Conservation (phyloP, 441 rosid species). For the Gossypium lobatum region DNA sequence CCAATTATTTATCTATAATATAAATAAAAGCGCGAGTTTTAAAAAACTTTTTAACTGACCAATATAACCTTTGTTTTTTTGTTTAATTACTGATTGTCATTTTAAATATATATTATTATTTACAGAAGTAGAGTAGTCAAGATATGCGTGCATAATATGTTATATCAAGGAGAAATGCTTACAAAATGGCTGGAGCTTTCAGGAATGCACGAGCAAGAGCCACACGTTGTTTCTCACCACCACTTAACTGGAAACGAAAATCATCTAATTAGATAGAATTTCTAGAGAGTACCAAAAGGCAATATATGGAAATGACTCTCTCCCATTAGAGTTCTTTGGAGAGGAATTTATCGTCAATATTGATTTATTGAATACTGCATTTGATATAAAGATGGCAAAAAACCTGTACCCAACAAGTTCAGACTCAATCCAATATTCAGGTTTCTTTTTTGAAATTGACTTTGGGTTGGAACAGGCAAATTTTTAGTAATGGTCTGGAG, state of each 20-base stretch:
- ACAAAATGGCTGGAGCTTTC: constrained; percentile 86
- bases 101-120: no score
- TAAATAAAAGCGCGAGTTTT: no score
- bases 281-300: background rate
- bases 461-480: no score
- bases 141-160: background rate
- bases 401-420: no score
- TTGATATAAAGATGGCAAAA: background rate
- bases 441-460: no score
- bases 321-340: background rate
- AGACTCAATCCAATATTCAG: no score
- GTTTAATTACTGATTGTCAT: no score
- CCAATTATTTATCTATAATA: background rate
- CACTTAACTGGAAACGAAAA: constrained; percentile 66
- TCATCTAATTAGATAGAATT: constrained; percentile 7
- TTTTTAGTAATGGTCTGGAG: no score
- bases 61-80: no score
- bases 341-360: background rate
- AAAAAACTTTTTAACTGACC: no score
- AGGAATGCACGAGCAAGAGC: constrained; percentile 93
- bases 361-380: background rate
- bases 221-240: constrained; percentile 99
- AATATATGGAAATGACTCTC: background rate
- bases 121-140: background rate
- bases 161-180: constrained; percentile 31